Base-by-base conservation (phyloP, 495 filamentous ascomycete genomes). In the Jackrogersella multiformis region DNA sequence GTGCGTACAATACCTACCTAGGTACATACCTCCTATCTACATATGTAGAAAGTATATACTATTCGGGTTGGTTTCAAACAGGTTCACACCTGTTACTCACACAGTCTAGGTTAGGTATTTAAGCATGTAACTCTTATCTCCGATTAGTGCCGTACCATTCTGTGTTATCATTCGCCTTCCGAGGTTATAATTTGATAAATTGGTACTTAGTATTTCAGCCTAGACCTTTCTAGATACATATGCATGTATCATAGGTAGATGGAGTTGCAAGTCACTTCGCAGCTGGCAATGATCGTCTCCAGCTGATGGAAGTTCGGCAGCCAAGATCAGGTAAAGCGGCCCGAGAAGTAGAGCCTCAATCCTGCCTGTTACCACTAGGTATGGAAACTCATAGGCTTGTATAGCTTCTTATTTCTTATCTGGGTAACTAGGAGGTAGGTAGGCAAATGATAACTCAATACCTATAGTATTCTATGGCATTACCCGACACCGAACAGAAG, bases 181-280 rank as follows among this genome's bases (percentile, higher is more conserved):
- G n/a, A 57, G 15, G 54, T 34, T 20, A 30, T 23, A 16, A 24
- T 32, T 41, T 49, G 51, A 56, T 39, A 56, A 35, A 39, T 26
- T 35, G 38, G 46, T 57, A 58, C 28, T 13, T 54, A 32, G 58
- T 44, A 58, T 39, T 68, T 68, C 63, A 62, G 65, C 65, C 65
- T 68, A 24, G 44, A 54, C n/a, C 45, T 39, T 16, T 18, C n/a
- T n/a, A n/a, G n/a, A 32, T 54, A 53, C 36, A 58, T 64, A 64
- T 64, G 54, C 55, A 59, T 28, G 38, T 54, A 59, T 55, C 44
- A 51, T 62, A 21, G n/a, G n/a, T n/a, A n/a, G 58, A 42, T 21
- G 54, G 26, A 20, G 35, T 51, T 34, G 36, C 26, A 38, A 13
- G 21, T 21, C 18, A 54, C 32, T 45, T 16, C 38, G 15, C 55